Conservation (phyloP, 2,329 filamentous ascomycete genomes). For the Sclerotiophoma versabilis region DNA sequence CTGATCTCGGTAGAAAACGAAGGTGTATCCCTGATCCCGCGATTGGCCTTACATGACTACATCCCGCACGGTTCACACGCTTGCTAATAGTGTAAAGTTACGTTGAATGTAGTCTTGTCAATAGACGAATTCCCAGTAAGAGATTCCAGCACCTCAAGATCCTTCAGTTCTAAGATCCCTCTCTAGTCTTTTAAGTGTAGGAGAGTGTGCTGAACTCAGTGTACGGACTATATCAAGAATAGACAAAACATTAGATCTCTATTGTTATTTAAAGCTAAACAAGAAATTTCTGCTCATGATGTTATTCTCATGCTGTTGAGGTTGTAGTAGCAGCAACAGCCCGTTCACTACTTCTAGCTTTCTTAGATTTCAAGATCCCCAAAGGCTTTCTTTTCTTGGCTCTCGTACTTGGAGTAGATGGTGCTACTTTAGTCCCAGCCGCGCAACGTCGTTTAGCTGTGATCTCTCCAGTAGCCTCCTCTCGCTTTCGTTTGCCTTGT, state of each 20-base stretch:
- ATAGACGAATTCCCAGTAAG: no score
- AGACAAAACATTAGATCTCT: neutral
- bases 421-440: neutral
- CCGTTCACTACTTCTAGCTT: neutral
- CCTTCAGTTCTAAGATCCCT: neutral
- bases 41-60: neutral
- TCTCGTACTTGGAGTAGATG: neutral
- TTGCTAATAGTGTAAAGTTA: no score
- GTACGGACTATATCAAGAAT: neutral
- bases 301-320: neutral
- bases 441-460: slow-evolving; percentile 3
- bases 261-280: neutral
- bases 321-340: neutral
- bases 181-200: neutral
- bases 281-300: neutral
- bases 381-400: neutral
- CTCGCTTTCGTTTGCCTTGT: slow-evolving; percentile 8
- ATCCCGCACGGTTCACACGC: no score
- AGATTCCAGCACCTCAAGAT: no score
- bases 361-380: neutral
- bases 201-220: neutral
- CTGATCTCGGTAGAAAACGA: neutral
- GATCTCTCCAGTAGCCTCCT: slow-evolving; percentile 1
- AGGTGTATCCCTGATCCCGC: neutral
- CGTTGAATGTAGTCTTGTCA: no score